Evolutionary conservation across 2,329 filamentous ascomycete species (phyloP).

Genomic region (Fusarium devonianum): DNA sequence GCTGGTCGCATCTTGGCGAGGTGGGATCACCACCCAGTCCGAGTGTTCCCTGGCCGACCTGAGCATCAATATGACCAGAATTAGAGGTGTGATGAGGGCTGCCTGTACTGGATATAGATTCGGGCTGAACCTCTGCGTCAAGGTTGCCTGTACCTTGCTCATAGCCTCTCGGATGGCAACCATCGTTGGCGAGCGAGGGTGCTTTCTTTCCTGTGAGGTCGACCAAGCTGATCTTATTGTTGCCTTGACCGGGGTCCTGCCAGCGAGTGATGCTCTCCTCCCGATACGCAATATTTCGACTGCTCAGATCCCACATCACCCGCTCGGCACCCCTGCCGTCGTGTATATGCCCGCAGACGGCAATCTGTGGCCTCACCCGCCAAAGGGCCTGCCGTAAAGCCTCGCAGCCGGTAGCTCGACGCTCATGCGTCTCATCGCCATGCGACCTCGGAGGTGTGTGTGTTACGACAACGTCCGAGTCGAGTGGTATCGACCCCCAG

Average conservation of each 20-base stretch:
- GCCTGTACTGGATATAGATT: background rate
- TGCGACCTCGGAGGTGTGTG: constrained; percentile 72
- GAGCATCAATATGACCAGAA: constrained; percentile 29
- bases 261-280: constrained; percentile 57
- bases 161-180: constrained; percentile 41
- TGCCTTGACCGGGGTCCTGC: constrained; percentile 64
- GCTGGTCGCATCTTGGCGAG: constrained; percentile 51
- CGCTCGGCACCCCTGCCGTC: constrained; percentile 69
- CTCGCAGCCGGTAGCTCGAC: constrained; percentile 64
- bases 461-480: constrained; percentile 72
- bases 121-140: constrained; percentile 1
- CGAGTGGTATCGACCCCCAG: constrained; percentile 68
- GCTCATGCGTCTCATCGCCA: constrained; percentile 58
- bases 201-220: constrained; percentile 61
- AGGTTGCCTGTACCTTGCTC: constrained; percentile 6
- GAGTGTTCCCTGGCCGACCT: constrained; percentile 35
- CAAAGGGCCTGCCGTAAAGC: constrained; percentile 64
- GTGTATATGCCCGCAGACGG: constrained; percentile 77
- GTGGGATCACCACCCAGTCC: constrained; percentile 52
- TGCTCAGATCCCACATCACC: constrained; percentile 64
- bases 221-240: constrained; percentile 67
- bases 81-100: constrained; percentile 17
- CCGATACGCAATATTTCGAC: constrained; percentile 50
- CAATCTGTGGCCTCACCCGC: constrained; percentile 68
- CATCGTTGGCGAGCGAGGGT: constrained; percentile 56